Evolutionary conservation across 2,329 filamentous ascomycete species (phyloP).

Genomic region (Emmonsia crescens): DNA sequence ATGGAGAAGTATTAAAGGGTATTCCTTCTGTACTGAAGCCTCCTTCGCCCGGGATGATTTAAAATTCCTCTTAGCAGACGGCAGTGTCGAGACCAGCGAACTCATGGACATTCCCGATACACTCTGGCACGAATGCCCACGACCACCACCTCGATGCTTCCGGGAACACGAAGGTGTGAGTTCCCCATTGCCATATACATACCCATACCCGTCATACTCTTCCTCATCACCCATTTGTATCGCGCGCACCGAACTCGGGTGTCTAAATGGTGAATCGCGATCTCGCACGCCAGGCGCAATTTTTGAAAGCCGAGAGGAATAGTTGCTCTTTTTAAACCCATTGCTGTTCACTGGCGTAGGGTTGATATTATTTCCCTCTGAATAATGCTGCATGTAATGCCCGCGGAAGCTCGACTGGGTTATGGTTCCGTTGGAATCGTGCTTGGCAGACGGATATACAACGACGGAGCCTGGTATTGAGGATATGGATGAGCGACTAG

Average conservation of each 20-base stretch:
- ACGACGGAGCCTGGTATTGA: constrained; percentile 32
- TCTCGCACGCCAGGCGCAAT: constrained; percentile 22
- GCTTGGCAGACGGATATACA: constrained; percentile 21
- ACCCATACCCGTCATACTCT: constrained; percentile 22
- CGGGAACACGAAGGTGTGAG: constrained; percentile 26
- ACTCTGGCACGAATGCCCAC: constrained; percentile 12
- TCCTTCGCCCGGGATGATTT: constrained; percentile 5
- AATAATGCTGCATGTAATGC: constrained; percentile 10
- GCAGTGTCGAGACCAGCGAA: constrained; percentile 24
- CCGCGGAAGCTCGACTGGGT: constrained; percentile 14
- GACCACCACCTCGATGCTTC: constrained; percentile 10
- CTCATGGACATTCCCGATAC: constrained; percentile 22
- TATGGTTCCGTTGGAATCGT: constrained; percentile 13
- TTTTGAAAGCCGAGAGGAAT: constrained; percentile 13
- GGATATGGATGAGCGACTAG: constrained; percentile 33
- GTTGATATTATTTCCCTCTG: neutral
- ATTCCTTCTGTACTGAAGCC: constrained; percentile 27
- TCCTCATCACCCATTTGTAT: constrained; percentile 23
- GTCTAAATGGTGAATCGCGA: constrained; percentile 30
- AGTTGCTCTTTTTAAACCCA: constrained; percentile 12
- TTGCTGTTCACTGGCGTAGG: neutral
- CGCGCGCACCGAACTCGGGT: constrained; percentile 36
- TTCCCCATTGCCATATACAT: constrained; percentile 24
- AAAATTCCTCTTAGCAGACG: constrained; percentile 24
- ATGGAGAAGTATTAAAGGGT: constrained; percentile 51